Base-by-base conservation (phyloP, 1,284 basidiomycete genomes). In the Cryptococcus sp. region DNA sequence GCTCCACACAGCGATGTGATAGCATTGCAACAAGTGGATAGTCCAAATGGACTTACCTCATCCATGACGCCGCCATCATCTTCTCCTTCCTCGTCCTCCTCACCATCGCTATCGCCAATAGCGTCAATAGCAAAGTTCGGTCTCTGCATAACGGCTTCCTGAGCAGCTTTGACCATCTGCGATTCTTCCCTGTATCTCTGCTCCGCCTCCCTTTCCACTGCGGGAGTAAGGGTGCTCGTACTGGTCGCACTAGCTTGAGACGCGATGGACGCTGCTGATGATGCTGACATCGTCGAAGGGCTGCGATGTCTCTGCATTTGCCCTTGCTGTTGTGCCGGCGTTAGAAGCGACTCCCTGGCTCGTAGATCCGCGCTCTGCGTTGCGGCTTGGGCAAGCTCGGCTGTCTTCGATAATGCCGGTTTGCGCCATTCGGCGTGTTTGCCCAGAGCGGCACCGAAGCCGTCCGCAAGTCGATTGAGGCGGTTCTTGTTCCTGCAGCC, bases 91-190 rank as follows among this genome's bases (percentile, higher is more conserved):
- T 84, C 84, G 13, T 86, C 86, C 17, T 73, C 78, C 49, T 86
- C 85, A 22, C 87, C 88, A 47, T 90, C 88, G 16, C 88, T 89
- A 65, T 92, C 90, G 56, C 86, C 88, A 4, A 88, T 90, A 75
- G 93, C 90, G 72, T 97, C 93, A 66, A 96, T 95, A 2, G 91
- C 91, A 76, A 96, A 97, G 62, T 89, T 88, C 40, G 90, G 91
- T 50, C 93, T 82, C 71, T 94, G 89, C 86, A 93, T 88, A 47
- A 93, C 82, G 10, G 89, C 89, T 50, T 89, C 87, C 60, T 87
- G 89, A 22, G 89, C 90, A 1, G 87, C 88, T 57, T 89, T 84
- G 47, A 93, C 83, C 78, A 88, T 85, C 53, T 78, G 74, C 55
- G 66, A 72, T 57, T 79, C 78, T 59, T 79, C 75, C 45, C 74